These are phyloP conservation scores for Penicillium sp. DNA, from an alignment of 2,329 filamentous ascomycete species.

Conservation along the genomic window DNA sequence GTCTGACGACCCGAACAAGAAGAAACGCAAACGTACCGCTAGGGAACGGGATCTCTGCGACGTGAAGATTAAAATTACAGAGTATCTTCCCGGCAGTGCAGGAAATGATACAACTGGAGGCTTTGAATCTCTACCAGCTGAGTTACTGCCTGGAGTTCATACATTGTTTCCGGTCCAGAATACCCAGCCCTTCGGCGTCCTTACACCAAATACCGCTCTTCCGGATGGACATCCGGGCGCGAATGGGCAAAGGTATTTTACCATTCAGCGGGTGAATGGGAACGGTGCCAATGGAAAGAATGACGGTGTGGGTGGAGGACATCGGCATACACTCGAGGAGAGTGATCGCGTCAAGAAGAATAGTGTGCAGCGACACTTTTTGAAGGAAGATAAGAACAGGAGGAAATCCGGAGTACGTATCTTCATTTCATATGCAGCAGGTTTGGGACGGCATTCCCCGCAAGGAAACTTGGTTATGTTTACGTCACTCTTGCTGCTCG, in stretches of 20 bases:
- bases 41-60: constrained; percentile 78
- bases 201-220: constrained; percentile 42
- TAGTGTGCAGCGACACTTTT: constrained; percentile 66
- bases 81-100: constrained; percentile 62
- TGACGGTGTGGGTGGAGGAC: constrained; percentile 69
- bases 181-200: constrained; percentile 43
- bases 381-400: constrained; percentile 65
- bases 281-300: constrained; percentile 72
- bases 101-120: constrained; percentile 23
- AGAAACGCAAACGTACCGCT: constrained; percentile 76
- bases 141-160: constrained; percentile 25
- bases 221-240: constrained; percentile 50
- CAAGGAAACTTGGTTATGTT: constrained; percentile 3
- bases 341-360: constrained; percentile 82
- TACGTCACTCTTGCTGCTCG: constrained; percentile 22
- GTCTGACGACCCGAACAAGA: constrained; percentile 76
- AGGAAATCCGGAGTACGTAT: constrained; percentile 60
- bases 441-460: constrained; percentile 10
- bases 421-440: constrained; percentile 13
- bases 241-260: constrained; percentile 63
- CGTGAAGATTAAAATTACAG: constrained; percentile 83
- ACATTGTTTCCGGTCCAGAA: constrained; percentile 22
- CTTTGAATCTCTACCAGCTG: constrained; percentile 22
- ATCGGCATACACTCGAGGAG: constrained; percentile 71
- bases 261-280: constrained; percentile 75